Base-by-base conservation (phyloP, 306 rosid species). In the Fragaria nilgerrensis region DNA sequence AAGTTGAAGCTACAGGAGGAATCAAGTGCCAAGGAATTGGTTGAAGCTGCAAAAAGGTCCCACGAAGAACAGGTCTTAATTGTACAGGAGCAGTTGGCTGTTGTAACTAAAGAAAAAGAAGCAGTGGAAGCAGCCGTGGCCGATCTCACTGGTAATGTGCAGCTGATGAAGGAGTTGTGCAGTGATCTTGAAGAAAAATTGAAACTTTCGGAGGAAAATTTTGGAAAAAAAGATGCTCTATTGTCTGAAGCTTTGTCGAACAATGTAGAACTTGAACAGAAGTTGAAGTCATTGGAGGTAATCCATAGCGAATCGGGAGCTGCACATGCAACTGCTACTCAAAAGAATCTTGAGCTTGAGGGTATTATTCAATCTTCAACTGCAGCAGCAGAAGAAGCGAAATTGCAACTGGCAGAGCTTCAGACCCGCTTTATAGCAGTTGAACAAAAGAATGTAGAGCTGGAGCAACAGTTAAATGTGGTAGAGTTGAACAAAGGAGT, bases 341-440 rank as follows among this genome's bases (percentile, higher is more conserved):
- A 88, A 80, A 92, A 84, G 84, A 94, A 76, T 83, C 73, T 90
- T 50, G 96, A 94, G 86, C 96, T 92, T 14, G 95, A 89, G 80
- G 93, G 77, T 37, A 70, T 85, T 49, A 53, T 94, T 74, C 86
- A 84, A 75, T 79, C 84, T 43, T 83, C 96, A 63, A 87, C 70
- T 74, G 90, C 83, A 50, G 87, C 87, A 77, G 89, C 80, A 49
- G 98, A 90, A 79, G 93, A 88, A 79, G 87, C 91, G 39, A 89
- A 92, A 70, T 78, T 84, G 19, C 94, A 92, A 78, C 82, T 92
- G 80, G 80, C 86, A 84, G 97, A 88, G 77, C 76, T 89, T 14
- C 96, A 94, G 80, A 63, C 87, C 3, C 90, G 85, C 39, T 87
- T 86, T 81, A 78, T 84, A 73, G 87, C 82, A 23, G 88, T 78